A percentile compares a stretch with the other conserved stretches of the same genome.
Conservation (phyloP, 176 grass and related monocot genomes). For the Carex littledalei region DNA sequence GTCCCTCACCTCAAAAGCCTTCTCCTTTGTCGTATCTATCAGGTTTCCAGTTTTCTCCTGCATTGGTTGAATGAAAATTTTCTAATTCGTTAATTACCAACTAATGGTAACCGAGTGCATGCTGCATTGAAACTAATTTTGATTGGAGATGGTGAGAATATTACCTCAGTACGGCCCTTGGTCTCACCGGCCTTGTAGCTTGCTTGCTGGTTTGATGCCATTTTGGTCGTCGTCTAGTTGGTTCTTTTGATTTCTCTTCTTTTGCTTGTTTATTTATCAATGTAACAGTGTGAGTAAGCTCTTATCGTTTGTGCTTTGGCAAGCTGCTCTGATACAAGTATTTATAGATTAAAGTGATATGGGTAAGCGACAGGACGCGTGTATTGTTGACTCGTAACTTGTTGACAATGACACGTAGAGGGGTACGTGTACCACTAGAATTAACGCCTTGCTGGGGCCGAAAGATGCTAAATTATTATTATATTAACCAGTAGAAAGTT, state of each 20-base stretch:
- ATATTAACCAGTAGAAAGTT: not conserved
- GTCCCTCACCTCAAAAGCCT: not conserved
- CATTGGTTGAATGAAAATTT: not conserved
- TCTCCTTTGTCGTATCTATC: conserved; percentile 23
- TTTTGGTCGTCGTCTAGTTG: not conserved
- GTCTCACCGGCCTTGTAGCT: conserved; percentile 55
- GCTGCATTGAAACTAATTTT: not conserved
- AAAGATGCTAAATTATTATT: not conserved
- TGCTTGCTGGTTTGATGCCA: conserved; percentile 57
- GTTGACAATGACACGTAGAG: not conserved
- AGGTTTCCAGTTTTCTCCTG: conserved; percentile 46
- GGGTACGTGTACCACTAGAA: not conserved
- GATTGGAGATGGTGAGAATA: not conserved
- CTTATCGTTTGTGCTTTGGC: not conserved
- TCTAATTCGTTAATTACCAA: not conserved
- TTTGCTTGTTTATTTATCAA: not conserved
- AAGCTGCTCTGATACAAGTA: not conserved
- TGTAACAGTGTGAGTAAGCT: not conserved
- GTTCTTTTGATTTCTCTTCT: not conserved
- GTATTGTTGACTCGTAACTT: not conserved
- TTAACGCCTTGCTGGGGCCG: too few species aligned
- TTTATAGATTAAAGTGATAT: not conserved
- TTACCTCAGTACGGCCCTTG: conserved; percentile 64
- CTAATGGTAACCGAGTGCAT: not conserved
- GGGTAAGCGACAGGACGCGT: not conserved